Conservation (phyloP, 441 rosid species). For the Geranium incanum region DNA sequence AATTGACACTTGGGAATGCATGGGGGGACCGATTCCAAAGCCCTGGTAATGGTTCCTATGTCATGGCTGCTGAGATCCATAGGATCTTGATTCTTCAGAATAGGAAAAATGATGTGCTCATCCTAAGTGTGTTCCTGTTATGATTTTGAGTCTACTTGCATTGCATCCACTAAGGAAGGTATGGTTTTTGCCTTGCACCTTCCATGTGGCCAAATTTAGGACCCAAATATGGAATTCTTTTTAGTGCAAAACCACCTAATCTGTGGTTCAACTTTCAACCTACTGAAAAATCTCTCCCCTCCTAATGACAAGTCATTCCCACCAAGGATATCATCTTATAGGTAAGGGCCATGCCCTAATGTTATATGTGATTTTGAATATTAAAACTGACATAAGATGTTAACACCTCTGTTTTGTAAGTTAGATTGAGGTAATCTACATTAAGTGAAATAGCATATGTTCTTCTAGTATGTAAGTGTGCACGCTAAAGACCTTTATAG, state of each 20-base stretch:
- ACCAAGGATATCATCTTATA: no score
- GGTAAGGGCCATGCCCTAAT: no score
- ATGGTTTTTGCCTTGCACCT: slow-evolving; percentile 1
- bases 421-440: no score
- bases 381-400: no score
- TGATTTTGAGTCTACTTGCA: background rate
- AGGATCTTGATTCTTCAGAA: background rate
- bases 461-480: no score
- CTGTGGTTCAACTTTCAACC: background rate
- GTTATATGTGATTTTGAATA: no score
- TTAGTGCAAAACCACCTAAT: background rate
- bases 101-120: background rate
- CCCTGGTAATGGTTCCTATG: background rate
- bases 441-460: no score
- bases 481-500: no score
- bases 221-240: background rate
- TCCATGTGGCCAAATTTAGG: background rate
- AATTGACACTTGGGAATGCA: no score
- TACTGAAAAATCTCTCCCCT: background rate
- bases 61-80: background rate
- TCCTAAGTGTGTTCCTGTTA: background rate
- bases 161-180: background rate
- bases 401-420: no score
- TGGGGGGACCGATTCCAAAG: no score
- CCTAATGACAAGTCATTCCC: no score